Base-by-base conservation (phyloP, 176 grass and related monocot genomes). In the Melocanna baccifera region DNA sequence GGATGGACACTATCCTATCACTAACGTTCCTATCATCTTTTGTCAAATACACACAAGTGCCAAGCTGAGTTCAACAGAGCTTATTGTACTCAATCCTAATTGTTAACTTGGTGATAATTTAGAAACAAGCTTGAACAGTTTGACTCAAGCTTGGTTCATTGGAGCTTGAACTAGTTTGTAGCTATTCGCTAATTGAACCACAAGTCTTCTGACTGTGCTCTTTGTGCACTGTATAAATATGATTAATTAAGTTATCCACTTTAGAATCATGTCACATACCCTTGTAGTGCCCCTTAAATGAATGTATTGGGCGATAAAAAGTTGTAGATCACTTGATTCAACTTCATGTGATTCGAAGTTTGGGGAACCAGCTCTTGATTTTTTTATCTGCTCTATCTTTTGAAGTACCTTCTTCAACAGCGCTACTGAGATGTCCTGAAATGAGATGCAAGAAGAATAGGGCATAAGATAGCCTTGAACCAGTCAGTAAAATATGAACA, bases 401-500 rank as follows among this genome's bases (percentile, higher is more conserved):
- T 36, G 34, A 71, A 98, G 91, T 58, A 98, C 74, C 82, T 91
- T 98, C 55, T 92, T 98, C 25, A 98, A 64, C 52, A 90, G 84
- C 23, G 89, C 18, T 79, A 90, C 68, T 16, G 96, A 98, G 53
- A 95, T 90, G 46, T 98, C 96, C 96, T 98, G 81, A 48, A 71
- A 86, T 61, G 67, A 80, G 73, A 86, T 85, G 22, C 30, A 83
- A 89, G 37, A 73, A 58, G 29, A 85, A 78, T 48, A 89, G 67
- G 73, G 76, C 30, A 86, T 19, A 25, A 39, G 71, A 48, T 62
- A 76, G 39, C 26, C 16, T 51, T 53, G 51, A 78, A 87, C 20
- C 22, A 69, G 22, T 67, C 75, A 75, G 65, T 65, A 76, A 19
- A 88, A 83, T 25, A 83, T n/a, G 41, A 83, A 67, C 28, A 59